phyloP scores from a whole-genome alignment of 2,329 filamentous ascomycete species.

The Penicillium sp. region DNA sequence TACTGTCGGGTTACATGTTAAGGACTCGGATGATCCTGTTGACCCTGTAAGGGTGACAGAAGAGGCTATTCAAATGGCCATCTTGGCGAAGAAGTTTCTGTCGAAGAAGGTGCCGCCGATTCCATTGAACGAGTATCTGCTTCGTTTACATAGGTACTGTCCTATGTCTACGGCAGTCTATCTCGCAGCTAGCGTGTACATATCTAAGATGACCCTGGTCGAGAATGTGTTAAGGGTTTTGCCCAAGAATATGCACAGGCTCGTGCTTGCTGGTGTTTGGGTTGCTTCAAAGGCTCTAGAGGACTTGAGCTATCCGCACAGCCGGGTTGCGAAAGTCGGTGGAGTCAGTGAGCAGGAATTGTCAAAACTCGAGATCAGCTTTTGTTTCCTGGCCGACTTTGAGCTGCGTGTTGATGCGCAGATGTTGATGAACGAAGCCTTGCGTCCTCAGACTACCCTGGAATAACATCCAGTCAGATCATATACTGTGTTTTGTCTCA shows the following conservation, averaged over 20 bases:
- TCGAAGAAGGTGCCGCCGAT: constrained; percentile 84
- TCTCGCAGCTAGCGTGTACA: constrained; percentile 83
- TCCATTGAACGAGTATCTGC: constrained; percentile 77
- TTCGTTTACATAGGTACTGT: constrained; percentile 84
- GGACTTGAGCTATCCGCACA: constrained; percentile 83
- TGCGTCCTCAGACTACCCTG: neutral
- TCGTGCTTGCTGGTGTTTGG: constrained; percentile 78
- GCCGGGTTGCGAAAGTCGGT: constrained; percentile 80
- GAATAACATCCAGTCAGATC: neutral
- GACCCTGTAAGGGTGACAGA: constrained; percentile 63
- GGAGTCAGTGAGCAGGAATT: constrained; percentile 82
- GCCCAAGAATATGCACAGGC: constrained; percentile 77
- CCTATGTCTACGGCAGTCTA: constrained; percentile 94
- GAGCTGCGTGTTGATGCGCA: constrained; percentile 67
- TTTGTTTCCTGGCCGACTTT: constrained; percentile 83
- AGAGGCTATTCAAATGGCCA: constrained; percentile 74
- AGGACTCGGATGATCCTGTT: constrained; percentile 45
- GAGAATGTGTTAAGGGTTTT: constrained; percentile 80
- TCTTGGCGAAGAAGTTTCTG: constrained; percentile 90
- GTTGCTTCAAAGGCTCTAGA: constrained; percentile 96
- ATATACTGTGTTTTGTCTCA: neutral
- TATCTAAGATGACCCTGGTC: constrained; percentile 75
- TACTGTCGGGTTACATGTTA: constrained; percentile 39
- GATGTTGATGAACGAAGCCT: constrained; percentile 53
- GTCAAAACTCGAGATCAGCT: constrained; percentile 81